Evolutionary conservation across 495 filamentous ascomycete genomes (phyloP).

Genomic region (Clohesyomyces aquaticus): DNA sequence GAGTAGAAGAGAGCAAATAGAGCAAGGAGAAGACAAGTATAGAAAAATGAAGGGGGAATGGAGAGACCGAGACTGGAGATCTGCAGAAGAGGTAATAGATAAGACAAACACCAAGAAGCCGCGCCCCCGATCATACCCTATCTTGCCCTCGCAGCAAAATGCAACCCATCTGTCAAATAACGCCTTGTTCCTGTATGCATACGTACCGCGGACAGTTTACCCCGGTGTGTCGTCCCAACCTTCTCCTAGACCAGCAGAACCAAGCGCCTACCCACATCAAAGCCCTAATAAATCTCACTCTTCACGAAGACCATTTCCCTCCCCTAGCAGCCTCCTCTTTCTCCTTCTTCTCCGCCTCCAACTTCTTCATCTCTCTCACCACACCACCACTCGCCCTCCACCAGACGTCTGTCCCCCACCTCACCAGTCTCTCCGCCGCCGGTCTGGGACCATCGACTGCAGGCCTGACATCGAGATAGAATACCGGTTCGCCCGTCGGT

Average conservation of each 20-base stretch:
- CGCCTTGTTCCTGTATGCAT: neutral
- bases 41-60: neutral
- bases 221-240: too few species aligned
- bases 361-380: constrained; percentile 43
- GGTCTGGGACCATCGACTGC: constrained; percentile 81
- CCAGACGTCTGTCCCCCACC: constrained; percentile 95
- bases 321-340: constrained; percentile 16
- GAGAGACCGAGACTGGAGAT: too few species aligned
- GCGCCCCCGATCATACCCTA: too few species aligned
- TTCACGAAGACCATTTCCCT: neutral
- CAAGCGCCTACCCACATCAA: too few species aligned
- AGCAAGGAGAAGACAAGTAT: neutral
- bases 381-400: constrained; percentile 76
- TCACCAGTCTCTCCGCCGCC: constrained; percentile 78
- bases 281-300: neutral
- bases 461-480: constrained; percentile 95
- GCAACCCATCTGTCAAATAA: neutral
- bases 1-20: neutral
- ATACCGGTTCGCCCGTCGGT: constrained; percentile 88
- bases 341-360: constrained; percentile 31
- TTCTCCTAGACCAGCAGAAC: neutral
- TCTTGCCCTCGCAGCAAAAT: too few species aligned
- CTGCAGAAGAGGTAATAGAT: too few species aligned
- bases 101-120: neutral
- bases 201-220: neutral